Conservation (phyloP, 148 eudicot species). For the Rhododendron mucronatum region DNA sequence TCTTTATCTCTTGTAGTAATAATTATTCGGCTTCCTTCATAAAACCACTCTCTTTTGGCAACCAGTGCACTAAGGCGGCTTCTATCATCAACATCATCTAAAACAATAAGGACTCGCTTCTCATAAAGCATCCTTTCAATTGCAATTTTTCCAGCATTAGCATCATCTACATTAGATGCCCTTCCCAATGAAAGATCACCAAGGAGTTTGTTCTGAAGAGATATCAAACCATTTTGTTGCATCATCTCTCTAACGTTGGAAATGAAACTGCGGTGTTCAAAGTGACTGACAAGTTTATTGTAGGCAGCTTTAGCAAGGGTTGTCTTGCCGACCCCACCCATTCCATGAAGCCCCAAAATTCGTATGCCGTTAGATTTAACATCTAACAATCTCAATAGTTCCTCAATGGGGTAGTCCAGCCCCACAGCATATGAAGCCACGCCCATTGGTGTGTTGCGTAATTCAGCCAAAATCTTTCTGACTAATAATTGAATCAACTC, state of each 20-base stretch:
- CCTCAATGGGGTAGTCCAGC: background rate
- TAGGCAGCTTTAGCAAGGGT: constrained; percentile 64
- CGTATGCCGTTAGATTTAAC: background rate
- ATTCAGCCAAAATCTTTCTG: background rate
- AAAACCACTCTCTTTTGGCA: constrained; percentile 31
- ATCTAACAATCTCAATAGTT: background rate
- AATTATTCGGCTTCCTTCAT: constrained; percentile 52
- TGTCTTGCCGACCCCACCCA: constrained; percentile 42
- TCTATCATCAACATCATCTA: constrained; percentile 46
- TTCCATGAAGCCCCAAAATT: constrained; percentile 4
- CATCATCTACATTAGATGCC: constrained; percentile 1
- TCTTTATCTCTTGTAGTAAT: constrained; percentile 40
- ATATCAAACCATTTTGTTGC: constrained; percentile 18
- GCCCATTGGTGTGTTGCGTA: background rate
- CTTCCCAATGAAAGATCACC: constrained; percentile 16
- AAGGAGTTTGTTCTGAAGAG: constrained; percentile 24
- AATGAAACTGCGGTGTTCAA: constrained; percentile 41
- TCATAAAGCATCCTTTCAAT: constrained; percentile 16
- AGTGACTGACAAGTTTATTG: constrained; percentile 39
- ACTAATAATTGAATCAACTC: background rate
- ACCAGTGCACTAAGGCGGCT: constrained; percentile 26
- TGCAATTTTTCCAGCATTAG: constrained; percentile 6
- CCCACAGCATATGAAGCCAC: background rate
- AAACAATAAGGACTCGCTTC: constrained; percentile 36
- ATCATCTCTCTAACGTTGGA: constrained; percentile 33